These are phyloP conservation scores for Ascocoryne sarcoides DNA, from an alignment of 2,329 filamentous ascomycete genomes.

Conservation along the genomic window DNA sequence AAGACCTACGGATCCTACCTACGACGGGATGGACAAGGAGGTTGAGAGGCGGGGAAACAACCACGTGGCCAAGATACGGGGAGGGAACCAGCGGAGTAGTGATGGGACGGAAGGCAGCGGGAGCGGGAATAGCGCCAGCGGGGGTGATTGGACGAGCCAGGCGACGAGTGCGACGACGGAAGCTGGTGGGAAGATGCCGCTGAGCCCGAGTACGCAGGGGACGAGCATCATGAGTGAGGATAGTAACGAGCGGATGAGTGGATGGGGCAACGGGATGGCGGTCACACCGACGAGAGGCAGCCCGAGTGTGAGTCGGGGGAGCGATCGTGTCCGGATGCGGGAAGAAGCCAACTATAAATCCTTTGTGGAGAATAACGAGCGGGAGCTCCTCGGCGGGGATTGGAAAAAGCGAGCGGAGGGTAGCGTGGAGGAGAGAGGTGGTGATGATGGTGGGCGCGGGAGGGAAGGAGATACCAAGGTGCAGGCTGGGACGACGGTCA, in stretches of 20 bases:
- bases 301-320: background rate
- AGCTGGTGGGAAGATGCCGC: constrained; percentile 53
- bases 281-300: constrained; percentile 5
- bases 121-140: constrained; percentile 33
- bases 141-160: constrained; percentile 54
- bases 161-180: constrained; percentile 56
- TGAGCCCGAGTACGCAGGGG: constrained; percentile 56
- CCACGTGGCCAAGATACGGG: too few species aligned
- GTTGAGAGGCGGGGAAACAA: too few species aligned
- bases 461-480: constrained; percentile 8
- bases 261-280: background rate
- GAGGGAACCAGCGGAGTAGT: constrained; percentile 43
- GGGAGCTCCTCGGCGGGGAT: too few species aligned
- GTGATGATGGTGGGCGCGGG: constrained; percentile 3
- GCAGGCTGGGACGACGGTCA: constrained; percentile 30
- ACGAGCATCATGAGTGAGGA: constrained; percentile 53
- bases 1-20: too few species aligned
- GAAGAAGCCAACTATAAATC: constrained; percentile 3
- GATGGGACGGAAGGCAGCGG: constrained; percentile 54
- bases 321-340: constrained; percentile 12
- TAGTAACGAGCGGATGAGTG: background rate
- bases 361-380: too few species aligned
- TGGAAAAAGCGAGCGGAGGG: too few species aligned
- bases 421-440: constrained; percentile 7
- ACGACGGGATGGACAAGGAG: too few species aligned